Conservation (phyloP, 768 basidiomycete genomes). For the Galerina sulciceps region DNA sequence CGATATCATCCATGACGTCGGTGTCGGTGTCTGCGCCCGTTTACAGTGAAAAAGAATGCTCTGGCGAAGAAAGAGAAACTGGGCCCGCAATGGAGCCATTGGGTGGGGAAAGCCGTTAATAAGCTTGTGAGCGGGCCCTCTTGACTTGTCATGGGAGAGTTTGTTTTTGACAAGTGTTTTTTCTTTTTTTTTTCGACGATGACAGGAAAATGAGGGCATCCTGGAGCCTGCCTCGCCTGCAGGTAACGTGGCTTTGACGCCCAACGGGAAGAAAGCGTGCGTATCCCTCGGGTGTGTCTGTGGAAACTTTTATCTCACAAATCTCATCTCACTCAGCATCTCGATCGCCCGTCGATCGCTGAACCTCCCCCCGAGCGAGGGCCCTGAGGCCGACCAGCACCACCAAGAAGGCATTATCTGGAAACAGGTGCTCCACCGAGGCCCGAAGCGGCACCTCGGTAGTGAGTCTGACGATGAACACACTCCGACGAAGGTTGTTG, state of each 20-base stretch:
- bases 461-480: neutral
- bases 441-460: constrained; percentile 21
- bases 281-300: constrained; percentile 19
- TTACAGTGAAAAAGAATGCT: constrained; percentile 50
- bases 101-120: constrained; percentile 49
- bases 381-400: constrained; percentile 26
- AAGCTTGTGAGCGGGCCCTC: constrained; percentile 41
- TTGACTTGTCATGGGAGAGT: neutral
- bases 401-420: constrained; percentile 42
- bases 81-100: constrained; percentile 52
- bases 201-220: constrained; percentile 48
- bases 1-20: neutral
- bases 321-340: constrained; percentile 13
- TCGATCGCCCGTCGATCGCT: constrained; percentile 13
- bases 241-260: constrained; percentile 44
- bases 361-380: constrained; percentile 25
- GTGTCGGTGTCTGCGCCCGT: too few relatives aligned
- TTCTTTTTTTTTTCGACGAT: too few relatives aligned
- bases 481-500: too few relatives aligned
- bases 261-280: constrained; percentile 49
- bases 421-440: constrained; percentile 34
- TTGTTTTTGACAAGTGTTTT: neutral
- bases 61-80: constrained; percentile 45
- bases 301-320: too few relatives aligned
- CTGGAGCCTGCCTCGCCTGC: constrained; percentile 36